Evolutionary conservation across 1,284 basidiomycete genomes (phyloP).

Genomic region (Abortiporus biennis): DNA sequence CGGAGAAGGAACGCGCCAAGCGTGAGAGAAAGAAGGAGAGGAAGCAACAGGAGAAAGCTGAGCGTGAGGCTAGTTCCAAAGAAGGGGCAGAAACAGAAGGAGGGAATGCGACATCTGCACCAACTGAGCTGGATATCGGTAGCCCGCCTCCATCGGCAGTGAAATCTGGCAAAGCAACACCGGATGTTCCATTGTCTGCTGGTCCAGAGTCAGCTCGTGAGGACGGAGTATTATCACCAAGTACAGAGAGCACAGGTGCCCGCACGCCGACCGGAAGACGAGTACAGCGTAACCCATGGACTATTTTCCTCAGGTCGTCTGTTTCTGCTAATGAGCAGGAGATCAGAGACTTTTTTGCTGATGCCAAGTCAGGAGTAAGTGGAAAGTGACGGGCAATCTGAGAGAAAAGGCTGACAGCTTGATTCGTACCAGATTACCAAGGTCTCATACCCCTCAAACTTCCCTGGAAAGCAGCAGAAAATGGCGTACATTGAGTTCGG

Average conservation of each 20-base stretch:
- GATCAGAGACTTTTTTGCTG: conserved; percentile 70
- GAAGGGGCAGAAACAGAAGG: conserved; percentile 26
- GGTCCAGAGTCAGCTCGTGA: conserved; percentile 25
- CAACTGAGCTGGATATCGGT: conserved; percentile 15
- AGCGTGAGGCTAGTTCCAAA: conserved; percentile 26
- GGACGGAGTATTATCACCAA: conserved; percentile 41
- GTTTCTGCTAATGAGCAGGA: conserved; percentile 58
- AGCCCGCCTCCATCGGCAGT: conserved; percentile 15
- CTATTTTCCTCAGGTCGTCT: conserved; percentile 75
- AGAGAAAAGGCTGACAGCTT: not conserved
- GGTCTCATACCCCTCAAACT: conserved; percentile 57
- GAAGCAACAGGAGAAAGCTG: conserved; percentile 43
- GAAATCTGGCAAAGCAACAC: conserved; percentile 37
- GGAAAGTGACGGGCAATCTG: not conserved
- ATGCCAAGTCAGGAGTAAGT: conserved; percentile 57
- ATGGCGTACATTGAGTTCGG: conserved; percentile 85
- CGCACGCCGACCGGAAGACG: conserved; percentile 61
- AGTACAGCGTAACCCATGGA: conserved; percentile 73
- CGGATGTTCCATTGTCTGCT: conserved; percentile 25
- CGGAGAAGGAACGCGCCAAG: conserved; percentile 47
- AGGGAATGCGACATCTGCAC: conserved; percentile 16
- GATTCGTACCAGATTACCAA: conserved; percentile 53
- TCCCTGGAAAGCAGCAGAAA: conserved; percentile 41
- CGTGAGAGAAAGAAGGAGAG: conserved; percentile 54
- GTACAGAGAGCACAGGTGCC: conserved; percentile 51